These are phyloP conservation scores for Aschersonia sp. DNA, from an alignment of 2,329 filamentous ascomycete species.

Conservation along the genomic window DNA sequence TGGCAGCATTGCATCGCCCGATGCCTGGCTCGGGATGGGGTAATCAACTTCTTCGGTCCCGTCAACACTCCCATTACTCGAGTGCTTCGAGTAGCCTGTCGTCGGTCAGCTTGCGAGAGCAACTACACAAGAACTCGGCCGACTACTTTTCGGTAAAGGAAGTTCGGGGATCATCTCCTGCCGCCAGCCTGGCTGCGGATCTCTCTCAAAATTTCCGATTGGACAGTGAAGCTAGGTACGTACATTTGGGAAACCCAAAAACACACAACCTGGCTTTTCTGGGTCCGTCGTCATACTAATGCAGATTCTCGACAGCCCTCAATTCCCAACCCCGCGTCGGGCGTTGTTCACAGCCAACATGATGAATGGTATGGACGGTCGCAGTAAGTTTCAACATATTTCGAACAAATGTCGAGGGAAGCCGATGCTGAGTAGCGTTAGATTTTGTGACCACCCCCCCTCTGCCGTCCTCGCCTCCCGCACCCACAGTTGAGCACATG, in stretches of 20 bases:
- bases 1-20: slow-evolving; percentile 80
- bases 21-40: slow-evolving; percentile 46
- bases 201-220: slow-evolving; percentile 95
- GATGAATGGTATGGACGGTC: slow-evolving; percentile 18
- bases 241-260: slow-evolving; percentile 5
- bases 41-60: slow-evolving; percentile 35
- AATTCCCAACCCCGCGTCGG: slow-evolving; percentile 25
- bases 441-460: slow-evolving; percentile 75
- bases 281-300: neutral
- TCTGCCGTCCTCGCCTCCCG: slow-evolving; percentile 68
- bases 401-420: neutral
- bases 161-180: slow-evolving; percentile 74
- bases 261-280: neutral
- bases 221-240: slow-evolving; percentile 69
- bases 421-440: slow-evolving; percentile 13
- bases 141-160: slow-evolving; percentile 78
- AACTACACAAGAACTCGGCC: slow-evolving; percentile 39
- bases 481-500: slow-evolving; percentile 61
- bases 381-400: slow-evolving; percentile 14
- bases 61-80: slow-evolving; percentile 31
- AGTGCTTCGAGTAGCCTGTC: slow-evolving; percentile 42
- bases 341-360: slow-evolving; percentile 25
- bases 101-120: slow-evolving; percentile 68
- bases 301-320: slow-evolving; percentile 14
- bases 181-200: slow-evolving; percentile 80